phyloP scores from a whole-genome alignment of 306 rosid species.

The Quercus gilva region DNA sequence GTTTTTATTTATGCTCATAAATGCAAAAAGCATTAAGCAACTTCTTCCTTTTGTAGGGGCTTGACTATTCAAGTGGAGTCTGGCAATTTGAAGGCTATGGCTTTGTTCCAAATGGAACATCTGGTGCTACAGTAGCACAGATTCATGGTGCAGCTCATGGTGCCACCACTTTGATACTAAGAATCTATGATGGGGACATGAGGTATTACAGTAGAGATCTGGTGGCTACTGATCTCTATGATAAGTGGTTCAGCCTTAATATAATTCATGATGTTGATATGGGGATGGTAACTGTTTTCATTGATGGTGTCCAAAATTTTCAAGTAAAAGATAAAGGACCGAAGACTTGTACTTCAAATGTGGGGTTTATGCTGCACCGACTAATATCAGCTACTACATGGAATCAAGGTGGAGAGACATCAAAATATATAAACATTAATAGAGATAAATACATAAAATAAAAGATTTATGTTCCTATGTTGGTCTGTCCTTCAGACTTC shows the following conservation, averaged over 20 bases:
- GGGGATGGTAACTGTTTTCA: conserved; percentile 21
- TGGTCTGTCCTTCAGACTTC: too few relatives aligned
- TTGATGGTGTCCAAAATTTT: conserved; percentile 13
- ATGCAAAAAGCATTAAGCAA: background rate
- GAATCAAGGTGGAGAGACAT: conserved; percentile 25
- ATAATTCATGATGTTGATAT: conserved; percentile 39
- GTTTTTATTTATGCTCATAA: background rate
- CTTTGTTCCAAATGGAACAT: conserved; percentile 46
- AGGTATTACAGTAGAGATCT: conserved; percentile 27
- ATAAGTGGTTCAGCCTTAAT: conserved; percentile 42
- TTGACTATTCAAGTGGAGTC: conserved; percentile 38
- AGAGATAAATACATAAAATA: background rate
- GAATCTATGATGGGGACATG: conserved; percentile 41
- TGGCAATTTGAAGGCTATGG: conserved; percentile 61
- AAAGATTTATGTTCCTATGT: background rate
- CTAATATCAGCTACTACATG: conserved; percentile 18
- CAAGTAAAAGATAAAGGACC: background rate
- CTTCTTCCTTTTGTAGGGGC: conserved; percentile 21
- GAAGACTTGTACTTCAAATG: conserved; percentile 24
- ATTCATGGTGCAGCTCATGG: conserved; percentile 39
- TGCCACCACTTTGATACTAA: conserved; percentile 28
- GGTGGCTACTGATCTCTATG: conserved; percentile 38
- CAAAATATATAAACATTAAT: conserved; percentile 1
- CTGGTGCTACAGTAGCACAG: conserved; percentile 44
- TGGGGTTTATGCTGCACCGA: conserved; percentile 26